These are phyloP conservation scores for Colletotrichum sp. DNA, from an alignment of 2,329 filamentous ascomycete species.

Conservation along the genomic window DNA sequence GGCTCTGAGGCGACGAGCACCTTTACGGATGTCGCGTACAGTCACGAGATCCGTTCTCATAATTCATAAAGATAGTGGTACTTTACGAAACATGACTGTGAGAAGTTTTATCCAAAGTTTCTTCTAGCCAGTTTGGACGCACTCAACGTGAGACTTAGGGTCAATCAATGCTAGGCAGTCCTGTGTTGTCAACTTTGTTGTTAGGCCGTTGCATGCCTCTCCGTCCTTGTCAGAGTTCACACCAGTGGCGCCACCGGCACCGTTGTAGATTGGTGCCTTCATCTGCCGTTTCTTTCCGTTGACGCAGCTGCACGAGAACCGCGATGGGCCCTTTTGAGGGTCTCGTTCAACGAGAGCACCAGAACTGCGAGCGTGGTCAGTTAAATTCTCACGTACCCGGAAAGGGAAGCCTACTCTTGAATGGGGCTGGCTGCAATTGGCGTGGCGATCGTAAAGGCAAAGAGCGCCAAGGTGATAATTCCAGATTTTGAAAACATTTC, in stretches of 20 bases:
- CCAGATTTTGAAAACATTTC: neutral
- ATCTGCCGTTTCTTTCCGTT: neutral
- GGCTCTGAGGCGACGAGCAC: neutral
- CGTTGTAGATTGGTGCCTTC: neutral
- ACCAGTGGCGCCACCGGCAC: neutral
- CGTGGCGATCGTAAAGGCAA: neutral
- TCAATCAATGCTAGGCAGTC: neutral
- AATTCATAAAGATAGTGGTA: no score
- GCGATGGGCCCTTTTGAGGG: neutral
- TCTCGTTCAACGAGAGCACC: neutral
- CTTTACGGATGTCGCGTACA: no score
- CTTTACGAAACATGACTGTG: neutral
- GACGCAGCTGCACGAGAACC: neutral
- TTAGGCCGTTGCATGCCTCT: neutral
- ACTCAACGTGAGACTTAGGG: neutral
- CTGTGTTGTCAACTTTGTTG: neutral
- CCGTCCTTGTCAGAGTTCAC: neutral
- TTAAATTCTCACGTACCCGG: neutral
- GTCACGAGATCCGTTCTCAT: accelerated
- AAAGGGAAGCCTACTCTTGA: neutral
- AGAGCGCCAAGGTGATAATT: neutral
- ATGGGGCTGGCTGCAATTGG: neutral
- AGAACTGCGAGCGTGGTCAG: neutral
- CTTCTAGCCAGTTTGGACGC: neutral
- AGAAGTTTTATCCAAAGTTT: neutral